These are phyloP conservation scores for Henningerozyma blattae DNA, from an alignment of 805 yeast genomes.

Conservation along the genomic window DNA sequence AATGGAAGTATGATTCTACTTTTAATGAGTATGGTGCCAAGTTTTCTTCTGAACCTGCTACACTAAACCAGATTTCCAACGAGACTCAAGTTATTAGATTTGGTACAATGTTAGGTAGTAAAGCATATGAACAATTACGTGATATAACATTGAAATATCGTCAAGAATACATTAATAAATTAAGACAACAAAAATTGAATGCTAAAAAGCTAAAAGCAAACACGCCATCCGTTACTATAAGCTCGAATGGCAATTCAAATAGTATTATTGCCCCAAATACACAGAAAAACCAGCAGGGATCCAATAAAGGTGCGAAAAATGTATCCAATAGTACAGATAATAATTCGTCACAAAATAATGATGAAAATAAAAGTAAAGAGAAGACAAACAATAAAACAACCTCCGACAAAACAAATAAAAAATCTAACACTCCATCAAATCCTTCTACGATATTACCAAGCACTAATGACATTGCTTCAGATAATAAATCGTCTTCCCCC, in stretches of 20 bases:
- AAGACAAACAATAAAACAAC: no score
- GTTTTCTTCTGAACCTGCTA: slow-evolving; percentile 67
- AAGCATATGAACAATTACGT: slow-evolving; percentile 68
- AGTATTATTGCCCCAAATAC: not conserved
- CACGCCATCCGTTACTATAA: slow-evolving; percentile 8
- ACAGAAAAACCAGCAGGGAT: not conserved
- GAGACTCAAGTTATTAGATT: slow-evolving; percentile 85
- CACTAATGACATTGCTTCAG: not conserved
- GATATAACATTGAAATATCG: slow-evolving; percentile 61
- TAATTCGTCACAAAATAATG: not conserved
- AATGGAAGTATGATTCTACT: slow-evolving; percentile 61
- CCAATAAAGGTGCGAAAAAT: no score
- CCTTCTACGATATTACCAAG: not conserved
- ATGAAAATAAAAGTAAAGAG: not conserved
- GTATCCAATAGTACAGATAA: not conserved
- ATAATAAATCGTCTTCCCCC: no score
- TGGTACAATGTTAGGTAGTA: slow-evolving; percentile 81
- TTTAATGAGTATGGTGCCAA: slow-evolving; percentile 33
- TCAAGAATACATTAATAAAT: slow-evolving; percentile 36
- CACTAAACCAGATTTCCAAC: slow-evolving; percentile 67
- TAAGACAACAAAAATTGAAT: slow-evolving; percentile 23
- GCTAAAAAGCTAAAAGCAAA: slow-evolving; percentile 13
- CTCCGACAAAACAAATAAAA: no score
- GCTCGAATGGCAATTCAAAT: slow-evolving; percentile 1
- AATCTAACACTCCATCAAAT: no score